Evolutionary conservation across 192 early-diverging fungal species (phyloP), one percentile per base, ranked within the genome.

Genomic region (Coemansia sp.): DNA sequence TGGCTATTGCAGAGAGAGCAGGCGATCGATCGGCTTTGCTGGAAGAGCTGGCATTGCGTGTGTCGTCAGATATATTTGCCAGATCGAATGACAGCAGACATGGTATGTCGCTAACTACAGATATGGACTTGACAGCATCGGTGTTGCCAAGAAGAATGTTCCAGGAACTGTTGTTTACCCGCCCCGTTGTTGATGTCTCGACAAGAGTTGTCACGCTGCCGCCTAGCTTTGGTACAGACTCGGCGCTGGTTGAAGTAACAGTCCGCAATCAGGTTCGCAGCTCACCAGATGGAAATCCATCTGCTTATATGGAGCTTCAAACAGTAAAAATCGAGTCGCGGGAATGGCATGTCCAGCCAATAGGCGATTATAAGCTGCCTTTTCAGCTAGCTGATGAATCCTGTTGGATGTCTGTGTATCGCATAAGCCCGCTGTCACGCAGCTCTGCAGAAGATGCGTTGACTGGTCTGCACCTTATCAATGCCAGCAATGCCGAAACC

Each of bases 151-250:
- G 63, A 4, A 56, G 71, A 18, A 63, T 71, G 65, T 67, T 82
- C 35, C 80, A 82, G 64, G 75, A 71, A 3, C 58, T 82, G 51
- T 68, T 82, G 11, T 34, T 55, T 6, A 74, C 80, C 9, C 61
- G 61, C 2, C 72, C 74, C n/a, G 51, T 74, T 2, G 72, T 68
- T 5, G 53, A 56, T n/a, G 64, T 71, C 37, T 71, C 62, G 33
- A 53, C 68, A 41, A 60, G 66, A 12, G 54, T 74, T 28, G 58
- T 73, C 3, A 28, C 35, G 12, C 66, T 82, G 39, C 75, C 80
- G 5, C 65, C 62, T 15, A 73, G 66, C 54, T 71, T 71, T 66
- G 80, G 80, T 1, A 51, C 80, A 20, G 64, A 71, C 20, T 64
- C 71, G 18, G 69, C 67, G 14, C 57, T 82, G 9, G 62, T 82